Conservation (phyloP, 1,139 yeast species). For the Kurtzmaniella natalensis region DNA sequence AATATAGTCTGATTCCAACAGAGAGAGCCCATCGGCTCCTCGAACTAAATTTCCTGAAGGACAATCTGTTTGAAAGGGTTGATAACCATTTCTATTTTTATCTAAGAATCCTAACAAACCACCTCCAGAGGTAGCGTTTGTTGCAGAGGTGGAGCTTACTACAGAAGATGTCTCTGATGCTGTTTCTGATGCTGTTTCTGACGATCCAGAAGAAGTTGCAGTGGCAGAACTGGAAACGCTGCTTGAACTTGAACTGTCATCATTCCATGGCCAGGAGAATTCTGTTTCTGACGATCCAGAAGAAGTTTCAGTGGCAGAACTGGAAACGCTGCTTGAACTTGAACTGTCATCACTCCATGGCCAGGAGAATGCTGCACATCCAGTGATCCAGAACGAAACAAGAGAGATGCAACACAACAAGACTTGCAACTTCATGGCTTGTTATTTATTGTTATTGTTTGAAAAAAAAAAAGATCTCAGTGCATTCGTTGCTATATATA, state of each 20-base stretch:
- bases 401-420: too few species aligned
- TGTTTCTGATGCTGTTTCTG: background rate
- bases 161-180: too few species aligned
- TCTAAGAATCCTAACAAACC: slow-evolving; percentile 5
- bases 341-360: slow-evolving; percentile 13
- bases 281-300: background rate
- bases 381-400: too few species aligned
- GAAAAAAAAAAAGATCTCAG: too few species aligned
- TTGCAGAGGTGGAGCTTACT: slow-evolving; percentile 1
- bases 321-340: too few species aligned
- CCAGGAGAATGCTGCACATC: slow-evolving; percentile 12
- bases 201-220: background rate
- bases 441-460: too few species aligned
- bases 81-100: slow-evolving; percentile 19
- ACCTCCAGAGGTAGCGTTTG: slow-evolving; percentile 2
- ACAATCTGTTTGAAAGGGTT: slow-evolving; percentile 24
- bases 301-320: background rate
- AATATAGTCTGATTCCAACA: slow-evolving; percentile 26
- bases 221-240: background rate
- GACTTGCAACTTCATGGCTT: too few species aligned
- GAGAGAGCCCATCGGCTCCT: slow-evolving; percentile 24
- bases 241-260: background rate
- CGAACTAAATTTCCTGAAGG: slow-evolving; percentile 21
- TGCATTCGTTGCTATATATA: too few species aligned
- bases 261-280: background rate